Conservation (phyloP, 176 grass and related monocot genomes). For the Alloteropsis semialata region DNA sequence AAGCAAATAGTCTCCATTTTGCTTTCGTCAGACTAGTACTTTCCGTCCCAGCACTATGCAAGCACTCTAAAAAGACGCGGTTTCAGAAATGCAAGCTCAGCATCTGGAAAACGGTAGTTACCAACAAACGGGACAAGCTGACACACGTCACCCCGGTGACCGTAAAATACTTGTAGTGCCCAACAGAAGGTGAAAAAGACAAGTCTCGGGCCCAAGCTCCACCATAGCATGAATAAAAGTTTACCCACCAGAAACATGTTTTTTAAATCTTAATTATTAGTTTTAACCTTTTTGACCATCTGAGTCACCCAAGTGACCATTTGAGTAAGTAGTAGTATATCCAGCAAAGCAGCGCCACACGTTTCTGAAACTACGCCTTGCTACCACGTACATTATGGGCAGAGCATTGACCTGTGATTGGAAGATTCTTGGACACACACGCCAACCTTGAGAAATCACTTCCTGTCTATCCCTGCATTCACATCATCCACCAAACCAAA, state of each 20-base stretch:
- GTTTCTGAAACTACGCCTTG: conserved; percentile 19
- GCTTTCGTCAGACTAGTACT: not conserved
- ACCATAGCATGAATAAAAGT: not conserved
- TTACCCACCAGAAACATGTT: not conserved
- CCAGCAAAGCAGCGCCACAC: conserved; percentile 19
- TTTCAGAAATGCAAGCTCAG: not conserved
- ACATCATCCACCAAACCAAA: conserved; percentile 6
- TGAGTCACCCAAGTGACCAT: conserved; percentile 6
- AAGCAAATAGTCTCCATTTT: not conserved
- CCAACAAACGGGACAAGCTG: not conserved
- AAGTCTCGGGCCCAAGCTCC: not conserved
- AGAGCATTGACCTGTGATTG: conserved; percentile 13
- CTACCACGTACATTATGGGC: not conserved
- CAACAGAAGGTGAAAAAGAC: not conserved
- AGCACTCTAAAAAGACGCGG: not conserved
- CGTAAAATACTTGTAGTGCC: not conserved
- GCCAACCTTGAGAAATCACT: not conserved
- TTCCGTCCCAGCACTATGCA: not conserved
- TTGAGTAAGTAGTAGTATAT: not conserved
- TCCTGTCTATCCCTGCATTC: not conserved
- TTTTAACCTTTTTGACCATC: conserved; percentile 17
- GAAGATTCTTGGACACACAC: conserved; percentile 25
- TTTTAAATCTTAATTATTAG: not conserved
- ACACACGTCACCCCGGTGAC: not conserved
- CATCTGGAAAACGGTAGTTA: conserved; percentile 11